A percentile compares a stretch with the other conserved stretches of the same genome.
Evolutionary conservation across 2,329 filamentous ascomycete species (phyloP).

Genomic region (Coleophoma eucalyptorum): DNA sequence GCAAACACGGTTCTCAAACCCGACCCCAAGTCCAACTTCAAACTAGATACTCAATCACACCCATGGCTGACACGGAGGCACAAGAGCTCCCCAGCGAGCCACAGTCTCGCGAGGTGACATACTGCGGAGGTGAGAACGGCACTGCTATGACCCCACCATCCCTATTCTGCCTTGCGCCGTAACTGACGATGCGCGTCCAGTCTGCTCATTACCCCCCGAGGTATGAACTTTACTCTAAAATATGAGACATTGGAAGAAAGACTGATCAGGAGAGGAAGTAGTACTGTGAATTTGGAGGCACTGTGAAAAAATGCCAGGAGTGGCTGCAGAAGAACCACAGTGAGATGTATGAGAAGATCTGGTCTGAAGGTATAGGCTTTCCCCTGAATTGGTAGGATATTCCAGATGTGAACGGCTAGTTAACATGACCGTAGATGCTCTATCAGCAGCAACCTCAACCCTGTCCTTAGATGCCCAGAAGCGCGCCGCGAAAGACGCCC

Average conservation of each 20-base stretch:
- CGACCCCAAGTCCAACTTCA: too few relatives aligned
- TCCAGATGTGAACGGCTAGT: too few relatives aligned
- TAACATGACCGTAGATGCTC: slow-evolving; percentile 53
- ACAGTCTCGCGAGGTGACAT: slow-evolving; percentile 26
- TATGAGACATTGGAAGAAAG: not conserved
- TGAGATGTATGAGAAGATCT: slow-evolving; percentile 72
- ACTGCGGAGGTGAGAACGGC: slow-evolving; percentile 25
- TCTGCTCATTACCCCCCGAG: slow-evolving; percentile 64
- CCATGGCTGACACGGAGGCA: slow-evolving; percentile 24
- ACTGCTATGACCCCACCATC: slow-evolving; percentile 4
- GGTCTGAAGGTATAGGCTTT: slow-evolving; percentile 69
- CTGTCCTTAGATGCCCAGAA: slow-evolving; percentile 91
- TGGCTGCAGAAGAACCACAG: slow-evolving; percentile 80
- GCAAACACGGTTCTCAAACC: not conserved
- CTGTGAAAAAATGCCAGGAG: slow-evolving; percentile 93
- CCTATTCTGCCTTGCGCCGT: too few relatives aligned
- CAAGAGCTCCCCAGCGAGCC: slow-evolving; percentile 17
- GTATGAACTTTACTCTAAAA: slow-evolving; percentile 32
- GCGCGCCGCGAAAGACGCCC: slow-evolving; percentile 90
- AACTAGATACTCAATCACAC: not conserved
- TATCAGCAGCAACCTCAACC: slow-evolving; percentile 79
- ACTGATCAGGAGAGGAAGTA: slow-evolving; percentile 37
- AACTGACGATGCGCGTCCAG: slow-evolving; percentile 30
- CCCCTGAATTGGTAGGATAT: not conserved
- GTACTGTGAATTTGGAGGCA: slow-evolving; percentile 99